Conservation (phyloP, 2,329 filamentous ascomycete species). For the Dactylonectria estremocensis region DNA sequence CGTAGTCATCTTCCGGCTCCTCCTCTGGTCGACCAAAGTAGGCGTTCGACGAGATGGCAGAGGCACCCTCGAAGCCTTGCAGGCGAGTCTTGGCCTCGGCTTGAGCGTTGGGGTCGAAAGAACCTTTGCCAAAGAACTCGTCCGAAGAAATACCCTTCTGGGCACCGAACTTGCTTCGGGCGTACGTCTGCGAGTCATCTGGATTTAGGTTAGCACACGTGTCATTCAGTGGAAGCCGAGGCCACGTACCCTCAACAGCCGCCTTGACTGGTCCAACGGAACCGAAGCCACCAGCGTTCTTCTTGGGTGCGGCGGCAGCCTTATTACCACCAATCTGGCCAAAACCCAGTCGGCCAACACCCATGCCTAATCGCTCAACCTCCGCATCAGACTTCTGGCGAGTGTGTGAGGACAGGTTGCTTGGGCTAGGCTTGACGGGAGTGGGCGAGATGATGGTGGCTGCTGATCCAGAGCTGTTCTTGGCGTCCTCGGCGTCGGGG, state of each 20-base stretch:
- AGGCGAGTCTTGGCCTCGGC: conserved; percentile 90
- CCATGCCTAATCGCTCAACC: conserved; percentile 91
- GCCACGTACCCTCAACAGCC: conserved; percentile 73
- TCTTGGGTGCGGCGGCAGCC: conserved; percentile 71
- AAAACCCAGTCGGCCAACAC: conserved; percentile 87
- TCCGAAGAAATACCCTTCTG: conserved; percentile 99
- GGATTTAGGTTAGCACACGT: conserved; percentile 27
- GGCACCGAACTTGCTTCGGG: conserved; percentile 87
- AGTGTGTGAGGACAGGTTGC: conserved; percentile 69
- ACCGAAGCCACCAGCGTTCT: conserved; percentile 89
- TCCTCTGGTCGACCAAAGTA: conserved; percentile 97
- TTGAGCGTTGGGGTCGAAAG: conserved; percentile 85
- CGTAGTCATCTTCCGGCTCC: conserved; percentile 84
- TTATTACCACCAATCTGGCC: conserved; percentile 83
- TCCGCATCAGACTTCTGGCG: conserved; percentile 81
- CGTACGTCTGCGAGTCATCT: conserved; percentile 87
- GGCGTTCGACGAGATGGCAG: conserved; percentile 93
- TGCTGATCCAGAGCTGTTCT: conserved; percentile 66
- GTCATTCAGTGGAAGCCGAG: not conserved
- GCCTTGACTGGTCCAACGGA: conserved; percentile 84
- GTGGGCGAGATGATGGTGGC: conserved; percentile 80
- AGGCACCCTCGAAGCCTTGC: conserved; percentile 93
- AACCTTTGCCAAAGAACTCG: conserved; percentile 95
- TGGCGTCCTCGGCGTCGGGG: conserved; percentile 83
- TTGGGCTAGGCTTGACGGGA: conserved; percentile 77